Base-by-base conservation (phyloP, 495 filamentous ascomycete genomes). In the Penicillium chermesinum region DNA sequence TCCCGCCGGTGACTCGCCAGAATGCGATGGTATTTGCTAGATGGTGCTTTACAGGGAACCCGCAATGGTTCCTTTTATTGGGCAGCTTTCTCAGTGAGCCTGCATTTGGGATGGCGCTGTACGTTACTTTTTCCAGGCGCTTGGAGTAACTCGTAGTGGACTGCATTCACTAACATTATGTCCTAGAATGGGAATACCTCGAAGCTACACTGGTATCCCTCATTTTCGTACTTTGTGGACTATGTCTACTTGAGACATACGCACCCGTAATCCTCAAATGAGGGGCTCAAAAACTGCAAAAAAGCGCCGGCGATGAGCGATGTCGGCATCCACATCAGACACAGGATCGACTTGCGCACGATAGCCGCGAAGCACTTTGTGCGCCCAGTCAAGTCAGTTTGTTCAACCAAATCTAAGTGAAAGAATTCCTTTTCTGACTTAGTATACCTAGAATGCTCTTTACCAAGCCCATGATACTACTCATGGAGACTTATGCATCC, bases 11-110 rank as follows among this genome's bases (percentile, higher is more conserved):
- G 16, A 49, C 60, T 5, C 50, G 67, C 12, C 67, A 73, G 0
- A 59, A 64, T 1, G 75, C 76, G 0, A 58, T 77, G 6, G 53
- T 63, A 2, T 55, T 75, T 14, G 77, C 74, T 19, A 64, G 74
- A 1, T 45, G 66, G 1, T 58, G 62, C 5, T 70, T 77, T 2
- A 67, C 69, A 13, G 63, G 65, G 72, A 76, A 0, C 75, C 75
- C 6, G 48, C 75, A 8, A 33, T 68, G 5, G 76, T 66, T 3
- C 75, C 76, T 7, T 58, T 78, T 7, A 53, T 77, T 22, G 69
- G 0, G 69, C 74, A 45, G 46, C 77, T 51, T 8, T 78, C 62
- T 48, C 74, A 49, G 3, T 59, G 55, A 52, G 65, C 66, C 35
- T 54, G 47, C 16, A 52, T 19, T 50, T 75, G 17, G 65, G 69